Base-by-base conservation (phyloP, 2,329 filamentous ascomycete genomes). In the Penicillium brevicompactum region DNA sequence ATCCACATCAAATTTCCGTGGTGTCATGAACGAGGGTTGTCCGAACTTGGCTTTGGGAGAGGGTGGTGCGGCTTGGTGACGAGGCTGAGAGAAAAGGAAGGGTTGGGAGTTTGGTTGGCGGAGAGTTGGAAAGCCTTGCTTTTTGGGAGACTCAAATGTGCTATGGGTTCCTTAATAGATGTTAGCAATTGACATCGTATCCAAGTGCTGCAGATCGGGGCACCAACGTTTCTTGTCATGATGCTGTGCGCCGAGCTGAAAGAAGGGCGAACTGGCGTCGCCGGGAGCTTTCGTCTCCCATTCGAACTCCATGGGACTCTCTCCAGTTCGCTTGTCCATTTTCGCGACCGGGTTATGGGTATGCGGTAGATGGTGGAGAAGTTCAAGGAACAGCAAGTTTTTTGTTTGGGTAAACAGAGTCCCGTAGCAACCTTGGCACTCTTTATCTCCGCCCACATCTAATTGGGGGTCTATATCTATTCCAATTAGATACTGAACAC, bases 301-400 rank as follows among this genome's bases (percentile, higher is more conserved):
- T 67, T 79, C 74, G 63, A 79, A 80, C 69, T 81, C 78, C 78
- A 81, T 81, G 18, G 77, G 78, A 69, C 74, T 76, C 55, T 80
- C 78, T 44, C 70, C 71, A 13, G 75, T 68, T 46, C 76, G 68
- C 56, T 67, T 71, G 32, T 73, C 68, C 70, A 74, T 78, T 53
- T 46, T 69, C 53, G n/a, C 51, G 43, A 27, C 18, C 11, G 42
- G 49, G 55, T 32, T 49, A 31, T 55, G 14, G 27, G 37, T 51
- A 13, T 51, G 55, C 41, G 30, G 57, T 51, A 47, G 44, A 49
- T 43, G 46, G 41, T 50, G 44, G 41, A 40, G 55, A 49, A 22
- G 38, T 46, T 38, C 31, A 18, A 49, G 48, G 45, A 49, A 56
- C 40, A 59, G 61, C 51, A 55, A 61, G 61, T 47, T 62, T 58